Base-by-base conservation (phyloP, 805 yeast genomes). In the Barnettozyma sucrosica region DNA sequence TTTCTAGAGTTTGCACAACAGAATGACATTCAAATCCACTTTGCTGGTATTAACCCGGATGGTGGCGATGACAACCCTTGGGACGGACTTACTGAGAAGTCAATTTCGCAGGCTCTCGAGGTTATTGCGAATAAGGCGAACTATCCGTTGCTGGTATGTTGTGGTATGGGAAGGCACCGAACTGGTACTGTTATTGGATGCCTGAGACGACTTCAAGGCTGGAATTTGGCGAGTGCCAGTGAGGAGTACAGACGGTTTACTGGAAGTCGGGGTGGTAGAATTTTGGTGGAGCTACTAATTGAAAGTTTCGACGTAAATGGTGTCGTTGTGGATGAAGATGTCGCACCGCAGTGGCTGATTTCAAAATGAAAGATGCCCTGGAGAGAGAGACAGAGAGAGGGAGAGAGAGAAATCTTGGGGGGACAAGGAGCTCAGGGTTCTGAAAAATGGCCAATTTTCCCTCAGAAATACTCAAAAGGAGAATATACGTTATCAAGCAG, bases 141-240 rank as follows among this genome's bases (percentile, higher is more conserved):
- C 62, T 87, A 88, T 59, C 98, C 99, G 0, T 58, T 93, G 51
- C 69, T 93, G 44, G 90, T 90, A 5, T 93, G 98, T 65, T 93
- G 98, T 59, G 97, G 97, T 13, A 93, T 93, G 99, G 99, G 99
- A 0, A 73, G 99, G 55, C 99, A 92, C 65, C 74, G 99, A 54
- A 90, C 98, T 0, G 99, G 99, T 1, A 90, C 98, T 0, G 96
- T 93, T 3, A 80, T 93, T 50, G 99, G 99, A 1, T 92, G 99
- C 65, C 69, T 92, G 41, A 71, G 99, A 53, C 75, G 96, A 50
- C 69, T 93, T 18, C 97, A 93, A 72, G 92, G 95, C n/a, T 92
- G 99, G 99, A 93, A 95, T 60, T 69, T 92, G 62, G 97, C 98
- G 10, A 58, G 85, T 63, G 93, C 92, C 1, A 80, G 89, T 48